Percentiles rank a stretch among this genome's conserved stretches.
These are phyloP conservation scores for Chlorella variabilis DNA, from an alignment of 163 green algal species.

Conservation along the genomic window DNA sequence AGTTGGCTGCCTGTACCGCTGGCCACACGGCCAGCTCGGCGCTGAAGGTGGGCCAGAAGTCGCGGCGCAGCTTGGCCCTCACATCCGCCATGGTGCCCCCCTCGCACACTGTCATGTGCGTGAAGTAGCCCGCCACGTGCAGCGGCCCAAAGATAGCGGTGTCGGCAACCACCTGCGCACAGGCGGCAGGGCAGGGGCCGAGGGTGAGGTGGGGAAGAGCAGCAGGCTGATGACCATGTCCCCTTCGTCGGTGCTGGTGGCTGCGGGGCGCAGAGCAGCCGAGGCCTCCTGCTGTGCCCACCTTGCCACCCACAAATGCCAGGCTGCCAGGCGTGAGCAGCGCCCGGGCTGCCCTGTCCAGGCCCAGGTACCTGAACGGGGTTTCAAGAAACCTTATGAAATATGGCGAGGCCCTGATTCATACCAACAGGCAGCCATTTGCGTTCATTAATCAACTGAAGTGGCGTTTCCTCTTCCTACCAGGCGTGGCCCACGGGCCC, in stretches of 20 bases:
- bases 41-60: constrained; percentile 71
- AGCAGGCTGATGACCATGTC: neutral
- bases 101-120: constrained; percentile 57
- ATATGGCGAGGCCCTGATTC: no score
- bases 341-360: constrained; percentile 38
- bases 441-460: no score
- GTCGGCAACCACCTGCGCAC: constrained; percentile 53
- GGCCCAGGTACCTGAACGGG: no score
- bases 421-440: no score
- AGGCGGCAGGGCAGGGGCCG: neutral
- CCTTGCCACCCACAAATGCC: constrained; percentile 47
- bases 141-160: constrained; percentile 59
- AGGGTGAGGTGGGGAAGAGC: neutral
- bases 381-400: no score
- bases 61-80: constrained; percentile 50
- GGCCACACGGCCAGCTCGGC: constrained; percentile 69
- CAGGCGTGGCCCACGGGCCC: constrained; percentile 34
- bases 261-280: no score
- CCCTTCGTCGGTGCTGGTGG: no score
- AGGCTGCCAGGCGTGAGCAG: constrained; percentile 21
- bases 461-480: no score
- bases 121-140: constrained; percentile 68
- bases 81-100: constrained; percentile 19
- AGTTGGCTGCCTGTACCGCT: constrained; percentile 54
- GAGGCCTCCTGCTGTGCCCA: no score